Conservation (phyloP, 768 basidiomycete species). For the Boletus speciosus region DNA sequence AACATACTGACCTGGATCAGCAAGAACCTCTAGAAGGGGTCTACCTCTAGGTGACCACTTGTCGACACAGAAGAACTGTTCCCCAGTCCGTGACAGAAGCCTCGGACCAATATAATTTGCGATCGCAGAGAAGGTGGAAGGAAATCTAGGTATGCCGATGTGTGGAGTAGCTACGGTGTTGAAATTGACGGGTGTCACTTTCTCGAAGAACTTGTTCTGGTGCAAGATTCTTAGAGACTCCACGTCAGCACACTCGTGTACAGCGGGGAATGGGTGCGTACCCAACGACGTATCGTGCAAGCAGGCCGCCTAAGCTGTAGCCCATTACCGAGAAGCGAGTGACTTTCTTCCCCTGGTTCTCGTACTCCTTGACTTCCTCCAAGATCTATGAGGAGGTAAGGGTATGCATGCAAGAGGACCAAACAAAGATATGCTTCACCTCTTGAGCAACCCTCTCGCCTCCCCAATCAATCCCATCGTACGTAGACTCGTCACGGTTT, state of each 20-base stretch:
- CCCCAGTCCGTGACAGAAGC: constrained; percentile 74
- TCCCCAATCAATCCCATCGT: constrained; percentile 84
- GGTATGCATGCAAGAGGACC: neutral
- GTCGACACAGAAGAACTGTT: constrained; percentile 73
- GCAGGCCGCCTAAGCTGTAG: constrained; percentile 78
- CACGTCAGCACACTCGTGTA: constrained; percentile 4
- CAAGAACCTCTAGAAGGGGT: constrained; percentile 71
- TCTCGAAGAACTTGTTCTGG: constrained; percentile 68
- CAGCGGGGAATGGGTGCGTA: constrained; percentile 23
- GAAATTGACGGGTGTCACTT: constrained; percentile 73
- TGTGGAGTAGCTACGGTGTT: constrained; percentile 83
- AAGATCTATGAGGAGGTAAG: constrained; percentile 43
- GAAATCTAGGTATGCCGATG: constrained; percentile 66
- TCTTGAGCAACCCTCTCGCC: constrained; percentile 78
- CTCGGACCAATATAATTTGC: constrained; percentile 57
- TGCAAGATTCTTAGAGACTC: constrained; percentile 49
- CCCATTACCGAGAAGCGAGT: constrained; percentile 72
- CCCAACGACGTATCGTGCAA: constrained; percentile 78
- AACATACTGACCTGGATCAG: constrained; percentile 61
- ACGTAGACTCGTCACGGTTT: constrained; percentile 64
- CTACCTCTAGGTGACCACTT: constrained; percentile 66
- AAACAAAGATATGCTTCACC: constrained; percentile 37
- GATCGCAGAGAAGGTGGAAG: constrained; percentile 54
- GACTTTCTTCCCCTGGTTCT: constrained; percentile 53
- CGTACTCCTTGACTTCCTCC: constrained; percentile 51